These are phyloP conservation scores for Bryopsis sp. DNA, from an alignment of 139 green algal genomes.

Conservation along the genomic window DNA sequence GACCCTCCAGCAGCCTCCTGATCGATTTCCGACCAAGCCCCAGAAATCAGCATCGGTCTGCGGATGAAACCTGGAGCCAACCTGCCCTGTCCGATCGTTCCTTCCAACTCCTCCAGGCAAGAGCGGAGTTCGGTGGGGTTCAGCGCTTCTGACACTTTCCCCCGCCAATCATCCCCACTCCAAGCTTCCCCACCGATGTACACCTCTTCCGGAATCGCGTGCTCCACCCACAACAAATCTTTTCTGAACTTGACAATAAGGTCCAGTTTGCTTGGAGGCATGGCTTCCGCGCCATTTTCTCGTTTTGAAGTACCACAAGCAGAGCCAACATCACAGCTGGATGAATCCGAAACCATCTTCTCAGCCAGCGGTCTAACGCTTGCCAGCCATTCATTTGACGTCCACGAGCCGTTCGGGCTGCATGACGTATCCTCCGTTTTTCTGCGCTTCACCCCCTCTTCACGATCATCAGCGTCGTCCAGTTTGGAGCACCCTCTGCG, in stretches of 20 bases:
- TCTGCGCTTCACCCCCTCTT: not conserved
- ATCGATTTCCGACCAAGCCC: not conserved
- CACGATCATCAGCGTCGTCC: not conserved
- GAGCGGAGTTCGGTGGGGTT: constrained; percentile 25
- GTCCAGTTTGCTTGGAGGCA: too few relatives aligned
- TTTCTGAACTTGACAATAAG: too few relatives aligned
- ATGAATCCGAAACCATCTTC: too few relatives aligned
- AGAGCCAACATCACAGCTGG: too few relatives aligned
- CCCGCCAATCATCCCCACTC: too few relatives aligned
- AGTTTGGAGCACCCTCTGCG: constrained; percentile 14
- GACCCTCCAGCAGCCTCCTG: not conserved
- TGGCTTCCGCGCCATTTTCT: too few relatives aligned
- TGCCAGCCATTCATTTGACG: not conserved
- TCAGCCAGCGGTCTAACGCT: not conserved
- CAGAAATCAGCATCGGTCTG: not conserved
- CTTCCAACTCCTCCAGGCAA: constrained; percentile 46
- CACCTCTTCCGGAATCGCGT: too few relatives aligned
- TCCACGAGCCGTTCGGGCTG: not conserved
- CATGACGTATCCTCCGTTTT: not conserved
- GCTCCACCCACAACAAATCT: too few relatives aligned
- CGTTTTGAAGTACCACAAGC: too few relatives aligned
- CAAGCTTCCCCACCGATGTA: too few relatives aligned
- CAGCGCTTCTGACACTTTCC: not conserved
- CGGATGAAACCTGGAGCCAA: not conserved
- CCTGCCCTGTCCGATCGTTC: constrained; percentile 12